A percentile compares a stretch with the other conserved stretches of the same genome.
These are phyloP conservation scores for Exophiala calicioides DNA, from an alignment of 2,329 filamentous ascomycete species.

Conservation along the genomic window DNA sequence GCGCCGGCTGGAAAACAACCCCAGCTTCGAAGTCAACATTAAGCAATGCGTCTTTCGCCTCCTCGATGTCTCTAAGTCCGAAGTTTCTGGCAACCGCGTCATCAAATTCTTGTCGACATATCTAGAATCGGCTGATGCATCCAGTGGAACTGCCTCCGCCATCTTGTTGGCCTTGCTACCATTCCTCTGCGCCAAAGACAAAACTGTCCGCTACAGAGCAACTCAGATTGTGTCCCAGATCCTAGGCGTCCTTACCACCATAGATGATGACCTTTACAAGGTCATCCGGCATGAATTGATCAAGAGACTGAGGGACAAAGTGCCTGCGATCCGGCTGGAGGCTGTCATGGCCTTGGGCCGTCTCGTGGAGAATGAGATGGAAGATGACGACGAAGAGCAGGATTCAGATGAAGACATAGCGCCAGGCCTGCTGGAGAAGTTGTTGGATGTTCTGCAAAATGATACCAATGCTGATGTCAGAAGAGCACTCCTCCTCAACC, in stretches of 20 bases:
- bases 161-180: conserved; percentile 66
- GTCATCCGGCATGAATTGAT: conserved; percentile 76
- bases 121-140: conserved; percentile 81
- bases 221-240: conserved; percentile 89
- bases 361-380: conserved; percentile 71
- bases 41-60: conserved; percentile 77
- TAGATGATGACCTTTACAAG: conserved; percentile 89
- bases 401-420: conserved; percentile 64
- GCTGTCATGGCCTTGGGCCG: conserved; percentile 87
- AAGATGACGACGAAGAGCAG: conserved; percentile 57
- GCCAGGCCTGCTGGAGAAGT: conserved; percentile 74
- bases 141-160: conserved; percentile 72
- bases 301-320: conserved; percentile 89
- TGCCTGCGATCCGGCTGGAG: conserved; percentile 86
- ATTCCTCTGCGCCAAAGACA: conserved; percentile 84
- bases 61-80: conserved; percentile 87
- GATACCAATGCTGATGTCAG: conserved; percentile 93
- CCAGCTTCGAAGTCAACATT: conserved; percentile 84
- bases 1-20: conserved; percentile 73
- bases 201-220: conserved; percentile 83
- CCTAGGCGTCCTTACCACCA: conserved; percentile 86
- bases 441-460: conserved; percentile 86
- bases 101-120: conserved; percentile 88
- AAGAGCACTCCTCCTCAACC: conserved; percentile 80
- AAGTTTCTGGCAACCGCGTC: conserved; percentile 80